Base-by-base conservation (phyloP, 768 basidiomycete genomes). In the Hygrocybe punicea region DNA sequence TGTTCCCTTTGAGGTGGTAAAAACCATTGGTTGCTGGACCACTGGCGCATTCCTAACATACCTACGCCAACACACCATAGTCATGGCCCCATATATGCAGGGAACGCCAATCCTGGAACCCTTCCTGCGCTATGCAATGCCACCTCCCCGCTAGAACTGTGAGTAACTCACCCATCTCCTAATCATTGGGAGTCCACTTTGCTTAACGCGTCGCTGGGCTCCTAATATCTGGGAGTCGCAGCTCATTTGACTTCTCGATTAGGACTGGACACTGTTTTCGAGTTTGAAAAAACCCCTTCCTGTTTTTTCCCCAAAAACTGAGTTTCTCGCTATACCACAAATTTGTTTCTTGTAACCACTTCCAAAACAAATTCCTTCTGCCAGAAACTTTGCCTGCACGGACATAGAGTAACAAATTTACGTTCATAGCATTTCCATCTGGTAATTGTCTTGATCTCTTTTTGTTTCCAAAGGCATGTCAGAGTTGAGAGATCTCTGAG, bases 1-100 rank as follows among this genome's bases (percentile, higher is more conserved):
- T 1, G 53, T 72, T 0, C 69, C 73, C 5, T 72, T 78, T 39
- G 71, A 77, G 2, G 69, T 71, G 0, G 65, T 76, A 25, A 74
- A 74, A 45, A 59, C 63, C 0, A 76, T 65, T 23, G 73, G 76
- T 0, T 47, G 67, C 0, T 79, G 76, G 77, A 57, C 59, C 0
- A 71, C 73, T 44, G 63, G 76, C 9, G 64, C 70, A 4, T 76
- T 72, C 52, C 23, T 60, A 0, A 4, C 61, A 0, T 73, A 73
- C 58, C 66, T 72, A 0, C 55, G 63, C 5, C 55, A 65, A 13
- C 68, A 73, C 49, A 60, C 65, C 0, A 54, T 62, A 16, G 66
- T 73, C 47, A 58, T 72, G 23, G 70, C 66, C 0, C 68, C 67
- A 0, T 71, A 69, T 62, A 62, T 73, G 14, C 69, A 72, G 29